phyloP scores from a whole-genome alignment of 768 basidiomycete species.

The Pulveroboletus sp. region DNA sequence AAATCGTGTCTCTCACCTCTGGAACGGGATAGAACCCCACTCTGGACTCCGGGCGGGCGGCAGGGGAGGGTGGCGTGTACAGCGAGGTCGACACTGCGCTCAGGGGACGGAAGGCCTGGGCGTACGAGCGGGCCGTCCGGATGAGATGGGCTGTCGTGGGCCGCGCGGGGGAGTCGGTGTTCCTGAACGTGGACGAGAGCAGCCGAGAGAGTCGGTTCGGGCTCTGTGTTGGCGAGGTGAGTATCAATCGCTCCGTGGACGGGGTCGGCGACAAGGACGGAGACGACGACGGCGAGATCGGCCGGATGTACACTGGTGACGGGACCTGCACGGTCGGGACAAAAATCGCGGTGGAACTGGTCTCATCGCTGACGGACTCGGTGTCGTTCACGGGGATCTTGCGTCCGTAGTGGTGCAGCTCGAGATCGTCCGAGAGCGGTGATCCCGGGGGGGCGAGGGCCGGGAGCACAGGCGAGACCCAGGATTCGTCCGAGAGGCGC shows the following conservation, averaged over 20 bases:
- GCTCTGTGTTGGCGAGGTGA: not conserved
- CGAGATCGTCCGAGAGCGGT: slow-evolving; percentile 9
- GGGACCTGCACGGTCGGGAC: slow-evolving; percentile 18
- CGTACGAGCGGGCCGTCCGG: slow-evolving; percentile 15
- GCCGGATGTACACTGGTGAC: slow-evolving; percentile 19
- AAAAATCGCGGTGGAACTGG: not conserved
- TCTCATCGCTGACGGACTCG: not conserved
- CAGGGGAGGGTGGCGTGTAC: slow-evolving; percentile 10
- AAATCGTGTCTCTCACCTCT: slow-evolving; percentile 17
- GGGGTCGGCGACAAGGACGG: slow-evolving; percentile 13
- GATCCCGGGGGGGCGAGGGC: slow-evolving; percentile 4
- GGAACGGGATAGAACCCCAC: slow-evolving; percentile 5
- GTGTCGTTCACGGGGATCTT: slow-evolving; percentile 19
- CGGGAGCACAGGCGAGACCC: slow-evolving; percentile 20
- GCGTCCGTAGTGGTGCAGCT: slow-evolving; percentile 8
- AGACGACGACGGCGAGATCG: slow-evolving; percentile 18
- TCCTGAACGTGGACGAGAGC: slow-evolving; percentile 20
- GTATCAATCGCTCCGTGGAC: slow-evolving; percentile 13
- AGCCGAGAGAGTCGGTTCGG: slow-evolving; percentile 19
- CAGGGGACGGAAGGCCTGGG: slow-evolving; percentile 12
- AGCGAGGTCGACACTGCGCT: slow-evolving; percentile 11
- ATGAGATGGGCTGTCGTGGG: slow-evolving; percentile 18
- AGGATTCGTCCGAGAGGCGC: slow-evolving; percentile 26
- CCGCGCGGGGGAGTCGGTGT: slow-evolving; percentile 5
- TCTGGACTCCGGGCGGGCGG: slow-evolving; percentile 13